Evolutionary conservation across 331 rosid genomes (phyloP).

Genomic region (Saraca asoca): DNA sequence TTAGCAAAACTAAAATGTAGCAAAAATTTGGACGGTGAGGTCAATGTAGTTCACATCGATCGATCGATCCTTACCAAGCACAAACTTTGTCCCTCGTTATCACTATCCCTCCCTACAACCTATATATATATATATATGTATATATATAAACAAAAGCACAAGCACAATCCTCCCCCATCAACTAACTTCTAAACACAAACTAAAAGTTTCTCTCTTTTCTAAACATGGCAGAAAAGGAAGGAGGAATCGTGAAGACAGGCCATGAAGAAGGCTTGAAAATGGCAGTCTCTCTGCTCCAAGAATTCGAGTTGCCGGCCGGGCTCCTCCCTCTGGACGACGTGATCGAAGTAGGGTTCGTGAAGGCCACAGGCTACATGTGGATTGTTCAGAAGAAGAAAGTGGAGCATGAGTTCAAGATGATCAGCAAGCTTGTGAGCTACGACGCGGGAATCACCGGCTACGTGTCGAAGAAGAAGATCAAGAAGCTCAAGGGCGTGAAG

Average conservation of each 20-base stretch:
- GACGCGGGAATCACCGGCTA: conserved; percentile 45
- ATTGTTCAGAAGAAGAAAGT: conserved; percentile 55
- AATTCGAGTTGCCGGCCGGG: conserved; percentile 53
- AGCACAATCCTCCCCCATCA: conserved; percentile 12
- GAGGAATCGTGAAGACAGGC: conserved; percentile 49
- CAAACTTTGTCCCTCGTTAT: conserved; percentile 33
- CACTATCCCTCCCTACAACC: background rate
- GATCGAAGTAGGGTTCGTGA: conserved; percentile 57
- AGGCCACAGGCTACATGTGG: conserved; percentile 59
- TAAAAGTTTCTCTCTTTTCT: too few species aligned
- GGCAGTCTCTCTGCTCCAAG: conserved; percentile 45
- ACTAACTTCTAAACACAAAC: background rate
- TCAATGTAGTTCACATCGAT: conserved; percentile 37
- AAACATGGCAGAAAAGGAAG: conserved; percentile 50
- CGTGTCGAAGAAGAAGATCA: conserved; percentile 40
- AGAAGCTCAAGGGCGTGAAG: conserved; percentile 66
- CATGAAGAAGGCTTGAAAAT: conserved; percentile 55
- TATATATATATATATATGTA: conserved; percentile 29
- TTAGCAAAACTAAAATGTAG: conserved; percentile 6
- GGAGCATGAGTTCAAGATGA: conserved; percentile 53
- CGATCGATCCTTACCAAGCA: conserved; percentile 44
- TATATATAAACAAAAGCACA: conserved; percentile 3
- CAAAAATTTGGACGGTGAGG: conserved; percentile 29
- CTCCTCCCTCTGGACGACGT: conserved; percentile 57
- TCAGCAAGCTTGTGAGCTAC: conserved; percentile 58